Base-by-base conservation (phyloP, 805 yeast species). In the Metschnikowia henanensis region DNA sequence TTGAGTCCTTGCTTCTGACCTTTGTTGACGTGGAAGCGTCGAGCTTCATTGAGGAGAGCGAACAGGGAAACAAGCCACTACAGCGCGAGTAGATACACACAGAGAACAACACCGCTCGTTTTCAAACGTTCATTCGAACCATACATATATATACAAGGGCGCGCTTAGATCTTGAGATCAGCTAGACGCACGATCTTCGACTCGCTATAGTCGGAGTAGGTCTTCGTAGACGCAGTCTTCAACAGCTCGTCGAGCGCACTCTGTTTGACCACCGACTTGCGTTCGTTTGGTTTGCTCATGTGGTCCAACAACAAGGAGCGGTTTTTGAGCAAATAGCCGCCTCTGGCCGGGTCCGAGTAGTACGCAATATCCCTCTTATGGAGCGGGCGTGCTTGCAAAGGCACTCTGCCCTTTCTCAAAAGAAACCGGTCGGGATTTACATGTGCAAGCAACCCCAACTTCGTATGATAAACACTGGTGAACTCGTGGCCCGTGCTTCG, bases 311-410 rank as follows among this genome's bases (percentile, higher is more conserved):
- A 64, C 37, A 68, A 50, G n/a, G 66, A 57, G 8, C 60, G 59
- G 51, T 70, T 66, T 40, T 69, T 56, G 55, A 68, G 65, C 48
- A 90, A 66, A 60, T 88, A 92, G 6, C 99, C 99, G 53, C 89
- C 77, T 58, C 80, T 81, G 29, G 73, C 81, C 2, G 77, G 75
- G 60, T 81, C 76, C 37, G 89, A 79, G 68, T 94, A 92, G 65
- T 75, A 88, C 45, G 80, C 80, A 44, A 92, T 82, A 58, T 85
- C 89, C 65, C 87, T 84, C 66, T 87, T 80, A 55, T 79, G 81
- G 7, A 84, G 84, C 12, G 99, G 99, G 64, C 90, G 80, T 1
- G 97, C 90, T 40, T 79, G 82, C 52, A 88, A 62, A 35, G 98
- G 98, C 13, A 91, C 63, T 51, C 89, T 80, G 15, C 95, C 96